These are phyloP conservation scores for Plasmodium adleri DNA, from an alignment of 169 alveolate species.

Conservation along the genomic window DNA sequence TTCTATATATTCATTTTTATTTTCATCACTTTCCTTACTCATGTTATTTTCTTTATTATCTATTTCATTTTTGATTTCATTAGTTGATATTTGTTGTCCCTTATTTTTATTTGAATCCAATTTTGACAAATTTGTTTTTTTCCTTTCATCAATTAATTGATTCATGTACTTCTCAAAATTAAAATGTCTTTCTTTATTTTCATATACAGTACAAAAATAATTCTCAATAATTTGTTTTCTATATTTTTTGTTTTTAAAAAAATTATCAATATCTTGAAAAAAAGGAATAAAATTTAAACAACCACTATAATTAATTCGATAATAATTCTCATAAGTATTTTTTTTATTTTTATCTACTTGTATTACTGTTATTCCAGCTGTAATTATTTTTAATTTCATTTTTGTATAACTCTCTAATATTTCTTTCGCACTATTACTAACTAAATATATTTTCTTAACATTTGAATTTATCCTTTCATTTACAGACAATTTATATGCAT, in stretches of 20 bases:
- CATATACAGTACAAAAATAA: conserved; percentile 65
- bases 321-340: conserved; percentile 45
- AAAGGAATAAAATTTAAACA: conserved; percentile 67
- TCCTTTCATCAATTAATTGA: conserved; percentile 42
- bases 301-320: conserved; percentile 75
- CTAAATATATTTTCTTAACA: conserved; percentile 70
- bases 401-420: conserved; percentile 71
- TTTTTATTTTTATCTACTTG: conserved; percentile 76
- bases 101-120: background rate
- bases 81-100: background rate
- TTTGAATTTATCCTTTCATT: conserved; percentile 45
- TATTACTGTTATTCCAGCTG: conserved; percentile 75
- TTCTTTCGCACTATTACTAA: conserved; percentile 50
- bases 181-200: conserved; percentile 54
- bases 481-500: conserved; percentile 18
- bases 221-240: conserved; percentile 47
- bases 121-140: conserved; percentile 33
- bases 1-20: background rate
- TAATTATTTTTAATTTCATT: conserved; percentile 69
- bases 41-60: background rate
- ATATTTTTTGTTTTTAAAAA: conserved; percentile 34
- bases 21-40: background rate
- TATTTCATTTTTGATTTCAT: background rate
- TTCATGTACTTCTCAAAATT: conserved; percentile 63
- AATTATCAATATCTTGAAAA: conserved; percentile 59